These are phyloP conservation scores for Mortierella sp. DNA, from an alignment of 371 early-diverging fungal genomes.

Conservation along the genomic window DNA sequence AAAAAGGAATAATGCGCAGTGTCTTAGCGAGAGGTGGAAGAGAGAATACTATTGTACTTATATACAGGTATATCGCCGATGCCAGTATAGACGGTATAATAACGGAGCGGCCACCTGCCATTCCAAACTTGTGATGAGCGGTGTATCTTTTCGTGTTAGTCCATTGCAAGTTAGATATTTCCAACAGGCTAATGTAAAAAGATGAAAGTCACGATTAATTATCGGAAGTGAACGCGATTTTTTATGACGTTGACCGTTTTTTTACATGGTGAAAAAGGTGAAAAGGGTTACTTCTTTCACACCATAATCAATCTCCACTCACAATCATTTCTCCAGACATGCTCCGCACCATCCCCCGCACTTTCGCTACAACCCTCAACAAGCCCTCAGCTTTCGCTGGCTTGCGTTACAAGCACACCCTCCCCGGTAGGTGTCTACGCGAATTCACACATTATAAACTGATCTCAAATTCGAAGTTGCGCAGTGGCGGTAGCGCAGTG, in stretches of 20 bases:
- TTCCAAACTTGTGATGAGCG: neutral
- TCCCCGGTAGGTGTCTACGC: slow-evolving; percentile 55
- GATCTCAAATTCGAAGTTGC: neutral
- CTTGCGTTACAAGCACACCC: slow-evolving; percentile 68
- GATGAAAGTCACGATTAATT: too few relatives aligned
- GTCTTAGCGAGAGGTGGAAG: slow-evolving; percentile 11
- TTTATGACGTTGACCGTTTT: too few relatives aligned
- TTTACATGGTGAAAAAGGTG: too few relatives aligned
- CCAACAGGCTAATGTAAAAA: too few relatives aligned
- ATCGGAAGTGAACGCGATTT: too few relatives aligned
- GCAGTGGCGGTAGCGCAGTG: neutral
- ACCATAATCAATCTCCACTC: neutral
- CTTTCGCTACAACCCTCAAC: slow-evolving; percentile 63
- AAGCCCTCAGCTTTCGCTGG: slow-evolving; percentile 62
- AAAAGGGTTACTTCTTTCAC: too few relatives aligned
- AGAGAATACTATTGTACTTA: slow-evolving; percentile 3
- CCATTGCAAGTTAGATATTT: too few relatives aligned
- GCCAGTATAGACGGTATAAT: slow-evolving; percentile 8
- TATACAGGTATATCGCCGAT: neutral
- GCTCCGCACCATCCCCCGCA: slow-evolving; percentile 59
- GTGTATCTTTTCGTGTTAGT: neutral
- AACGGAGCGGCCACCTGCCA: neutral
- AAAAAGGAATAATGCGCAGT: neutral
- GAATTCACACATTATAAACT: neutral
- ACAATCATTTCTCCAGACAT: slow-evolving; percentile 20